phyloP scores from a whole-genome alignment of 179 eudicot species.

The Camellia oleifera region DNA sequence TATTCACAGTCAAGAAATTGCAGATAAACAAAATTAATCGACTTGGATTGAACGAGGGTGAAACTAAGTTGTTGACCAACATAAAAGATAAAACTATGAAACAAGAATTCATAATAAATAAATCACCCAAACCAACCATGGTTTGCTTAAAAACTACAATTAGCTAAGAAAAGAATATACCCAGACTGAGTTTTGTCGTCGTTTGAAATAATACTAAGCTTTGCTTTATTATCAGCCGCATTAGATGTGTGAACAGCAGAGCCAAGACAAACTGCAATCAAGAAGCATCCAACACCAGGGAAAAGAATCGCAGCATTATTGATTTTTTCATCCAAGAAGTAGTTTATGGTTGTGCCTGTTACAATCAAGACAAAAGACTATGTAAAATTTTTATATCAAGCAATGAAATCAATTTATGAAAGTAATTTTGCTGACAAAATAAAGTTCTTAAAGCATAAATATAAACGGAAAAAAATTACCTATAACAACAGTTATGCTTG shows the following conservation, averaged over 20 bases:
- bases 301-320: constrained; percentile 64
- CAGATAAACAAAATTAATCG: neutral
- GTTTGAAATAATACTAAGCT: constrained; percentile 30
- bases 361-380: neutral
- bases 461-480: constrained; percentile 33
- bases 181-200: constrained; percentile 17
- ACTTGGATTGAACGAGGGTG: neutral
- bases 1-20: neutral
- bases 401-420: neutral
- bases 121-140: neutral
- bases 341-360: constrained; percentile 66
- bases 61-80: neutral
- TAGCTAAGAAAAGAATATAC: constrained; percentile 19
- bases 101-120: neutral
- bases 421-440: neutral
- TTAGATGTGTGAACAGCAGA: constrained; percentile 65
- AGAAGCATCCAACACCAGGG: constrained; percentile 69
- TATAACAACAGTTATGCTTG: constrained; percentile 82
- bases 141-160: neutral
- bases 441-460: neutral
- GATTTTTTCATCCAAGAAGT: constrained; percentile 60
- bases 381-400: neutral
- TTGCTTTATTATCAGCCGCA: constrained; percentile 46
- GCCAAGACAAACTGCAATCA: constrained; percentile 60
- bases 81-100: neutral